Base-by-base conservation (phyloP, 139 green algal species). In the Micractinium conductrix region DNA sequence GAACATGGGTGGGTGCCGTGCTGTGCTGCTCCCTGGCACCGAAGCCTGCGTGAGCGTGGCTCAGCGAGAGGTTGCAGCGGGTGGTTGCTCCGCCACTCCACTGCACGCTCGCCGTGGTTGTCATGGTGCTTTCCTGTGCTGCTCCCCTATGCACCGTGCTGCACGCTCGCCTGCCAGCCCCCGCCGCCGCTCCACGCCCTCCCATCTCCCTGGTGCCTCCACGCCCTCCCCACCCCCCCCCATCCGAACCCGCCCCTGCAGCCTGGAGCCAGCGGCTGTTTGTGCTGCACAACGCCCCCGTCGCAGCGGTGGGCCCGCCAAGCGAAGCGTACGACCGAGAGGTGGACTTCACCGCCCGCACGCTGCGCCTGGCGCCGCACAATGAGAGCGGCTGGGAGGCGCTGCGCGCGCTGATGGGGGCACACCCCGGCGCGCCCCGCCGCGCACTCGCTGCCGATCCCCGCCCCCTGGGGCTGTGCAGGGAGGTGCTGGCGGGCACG, bases 261-360 rank as follows among this genome's bases (percentile, higher is more conserved):
- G 94, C 95, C 21, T 98, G 96, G 96, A 95, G 90, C 80, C 94
- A 98, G 85, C 89, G 94, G 48, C 82, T 88, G n/a, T 96, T 94
- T 68, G 60, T 96, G 40, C 43, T 96, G 50, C 74, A 58, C n/a
- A 35, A 65, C 26, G 72, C 69, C 26, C 48, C 69, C 5, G 9
- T 62, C 26, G n/a, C 33, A 35, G 75, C 48, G 8, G 16, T 67
- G 45, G 72, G 58, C 30, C 37, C 62, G 19, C 43, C 45, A 24
- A 24, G 6, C 12, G 45, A 72, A 48, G 53, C 44, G 3, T 74
- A 75, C 5, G 35, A 87, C n/a, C 44, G 53, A 0, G 94, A 97
- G 84, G 42, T 95, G 0, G 67, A 65, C 4, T 94, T 90, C 43
- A 80, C 86, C 10, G 67, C 71, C 7, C 37, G 44, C 8, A 72